Conservation (phyloP, 495 filamentous ascomycete species). For the Bacidia gigantensis region DNA sequence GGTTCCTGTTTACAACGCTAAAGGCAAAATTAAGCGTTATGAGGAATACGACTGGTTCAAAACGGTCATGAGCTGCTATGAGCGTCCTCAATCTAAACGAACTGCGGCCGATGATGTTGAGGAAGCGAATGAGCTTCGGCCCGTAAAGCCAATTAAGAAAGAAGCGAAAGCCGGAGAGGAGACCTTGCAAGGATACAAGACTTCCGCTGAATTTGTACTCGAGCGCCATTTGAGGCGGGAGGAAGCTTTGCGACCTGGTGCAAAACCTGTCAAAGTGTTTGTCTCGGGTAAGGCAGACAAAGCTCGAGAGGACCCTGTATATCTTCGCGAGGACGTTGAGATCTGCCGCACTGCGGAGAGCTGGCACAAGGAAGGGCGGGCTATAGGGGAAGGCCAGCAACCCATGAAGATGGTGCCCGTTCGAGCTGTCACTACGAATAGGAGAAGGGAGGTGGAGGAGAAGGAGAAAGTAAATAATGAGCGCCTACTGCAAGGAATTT, state of each 20-base stretch:
- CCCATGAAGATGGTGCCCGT: constrained; percentile 81
- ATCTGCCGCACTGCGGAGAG: constrained; percentile 83
- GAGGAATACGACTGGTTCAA: constrained; percentile 82
- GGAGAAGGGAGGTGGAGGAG: constrained; percentile 84
- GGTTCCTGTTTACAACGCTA: constrained; percentile 57
- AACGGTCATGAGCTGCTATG: constrained; percentile 58
- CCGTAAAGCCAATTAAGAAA: constrained; percentile 55
- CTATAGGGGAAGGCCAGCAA: constrained; percentile 49
- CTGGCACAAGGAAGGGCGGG: constrained; percentile 94
- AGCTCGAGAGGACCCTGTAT: constrained; percentile 65
- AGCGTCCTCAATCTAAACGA: constrained; percentile 38
- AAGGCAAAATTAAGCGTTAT: constrained; percentile 55
- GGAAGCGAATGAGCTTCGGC: constrained; percentile 58
- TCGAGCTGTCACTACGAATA: constrained; percentile 74
- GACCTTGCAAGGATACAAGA: constrained; percentile 74
- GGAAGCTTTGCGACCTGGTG: constrained; percentile 64
- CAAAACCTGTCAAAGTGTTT: constrained; percentile 62
- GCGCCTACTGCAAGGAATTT: constrained; percentile 77
- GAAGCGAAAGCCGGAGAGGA: constrained; percentile 58
- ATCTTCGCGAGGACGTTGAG: constrained; percentile 62
- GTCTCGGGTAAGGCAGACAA: constrained; percentile 52
- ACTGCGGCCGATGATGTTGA: constrained; percentile 66
- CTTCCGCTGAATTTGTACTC: constrained; percentile 72
- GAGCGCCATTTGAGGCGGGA: constrained; percentile 83
- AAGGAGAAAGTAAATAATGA: constrained; percentile 61